Conservation (phyloP, 352 stramenopile species). For the Pythium diclinum region DNA sequence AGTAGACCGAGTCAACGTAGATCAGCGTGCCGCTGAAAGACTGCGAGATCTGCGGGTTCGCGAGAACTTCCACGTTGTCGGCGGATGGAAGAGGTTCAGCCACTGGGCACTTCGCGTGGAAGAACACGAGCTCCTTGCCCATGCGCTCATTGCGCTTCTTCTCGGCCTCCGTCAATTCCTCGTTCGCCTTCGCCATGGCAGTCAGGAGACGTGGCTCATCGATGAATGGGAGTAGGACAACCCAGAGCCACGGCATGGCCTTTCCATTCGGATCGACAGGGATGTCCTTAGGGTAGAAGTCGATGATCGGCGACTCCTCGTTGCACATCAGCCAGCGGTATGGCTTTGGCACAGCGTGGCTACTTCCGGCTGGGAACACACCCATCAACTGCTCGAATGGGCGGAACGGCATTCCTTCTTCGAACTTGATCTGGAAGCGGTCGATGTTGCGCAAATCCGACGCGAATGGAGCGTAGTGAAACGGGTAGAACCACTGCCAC, state of each 20-base stretch:
- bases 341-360: conserved; percentile 91
- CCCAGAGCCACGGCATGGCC: conserved; percentile 98
- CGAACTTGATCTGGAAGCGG: conserved; percentile 91
- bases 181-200: conserved; percentile 77
- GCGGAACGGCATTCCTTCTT: conserved; percentile 93
- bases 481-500: conserved; percentile 99
- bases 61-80: conserved; percentile 40
- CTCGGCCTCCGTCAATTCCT: conserved; percentile 67
- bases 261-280: conserved; percentile 98
- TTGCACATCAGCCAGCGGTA: conserved; percentile 96
- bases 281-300: conserved; percentile 96
- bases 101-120: conserved; percentile 64
- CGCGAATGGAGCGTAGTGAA: conserved; percentile 97
- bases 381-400: conserved; percentile 98
- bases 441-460: conserved; percentile 91
- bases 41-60: conserved; percentile 48
- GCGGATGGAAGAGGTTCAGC: conserved; percentile 37
- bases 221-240: conserved; percentile 98
- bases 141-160: conserved; percentile 82
- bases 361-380: conserved; percentile 95
- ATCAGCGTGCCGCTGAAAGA: conserved; percentile 73
- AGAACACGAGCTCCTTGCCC: conserved; percentile 83
- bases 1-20: conserved; percentile 71
- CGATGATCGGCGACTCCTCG: conserved; percentile 95
- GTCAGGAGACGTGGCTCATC: conserved; percentile 93